Evolutionary conservation across 345 rosid genomes (phyloP), one percentile per base, ranked within the genome.

Genomic region (Populus euphratica): DNA sequence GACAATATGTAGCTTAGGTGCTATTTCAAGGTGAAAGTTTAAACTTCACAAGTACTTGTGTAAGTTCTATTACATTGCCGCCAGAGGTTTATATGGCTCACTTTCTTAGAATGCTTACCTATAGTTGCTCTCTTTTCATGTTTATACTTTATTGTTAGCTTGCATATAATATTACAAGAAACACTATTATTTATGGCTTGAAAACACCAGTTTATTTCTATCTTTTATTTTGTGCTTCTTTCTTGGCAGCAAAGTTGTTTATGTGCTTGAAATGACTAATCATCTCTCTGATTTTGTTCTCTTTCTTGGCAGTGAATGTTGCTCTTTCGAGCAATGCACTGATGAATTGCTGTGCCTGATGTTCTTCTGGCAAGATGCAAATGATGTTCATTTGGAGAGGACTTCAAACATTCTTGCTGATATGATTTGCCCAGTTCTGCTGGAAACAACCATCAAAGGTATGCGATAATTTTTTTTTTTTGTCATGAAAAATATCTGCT

Each of bases 401-500:
- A 78, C 81, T 68, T 75, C 83, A 43, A 83, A 89, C 76, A 69
- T 89, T 72, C 90, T 93, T 74, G 86, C 92, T 70, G 86, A 90
- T 76, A 78, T 84, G 64, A 85, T 96, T 56, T 96, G 86, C 83
- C 98, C 98, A 18, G 90, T 88, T 82, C 79, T 96, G 73, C 80
- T 90, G 73, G 92, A 92, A 75, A 88, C 97, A 44, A 85, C 91
- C 59, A 88, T 96, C 86, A 96, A 93, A 90, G 99, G 99, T 96
- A 87, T 68, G 21, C 14, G 17, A 68, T 44, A 59, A 56, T 78
- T 77, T 49, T 39, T 59, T 18, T 49, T 49, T 75, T 73, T 47
- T 73, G 44, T 35, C 59, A 70, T 72, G 44, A 68, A 69, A 14
- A 36, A 52, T 65, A 6, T 65, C 29, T 23, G 25, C 75, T 52